Evolutionary conservation across 768 basidiomycete species (phyloP), one percentile per base, ranked within the genome.

Genomic region (Suillus weaverae): DNA sequence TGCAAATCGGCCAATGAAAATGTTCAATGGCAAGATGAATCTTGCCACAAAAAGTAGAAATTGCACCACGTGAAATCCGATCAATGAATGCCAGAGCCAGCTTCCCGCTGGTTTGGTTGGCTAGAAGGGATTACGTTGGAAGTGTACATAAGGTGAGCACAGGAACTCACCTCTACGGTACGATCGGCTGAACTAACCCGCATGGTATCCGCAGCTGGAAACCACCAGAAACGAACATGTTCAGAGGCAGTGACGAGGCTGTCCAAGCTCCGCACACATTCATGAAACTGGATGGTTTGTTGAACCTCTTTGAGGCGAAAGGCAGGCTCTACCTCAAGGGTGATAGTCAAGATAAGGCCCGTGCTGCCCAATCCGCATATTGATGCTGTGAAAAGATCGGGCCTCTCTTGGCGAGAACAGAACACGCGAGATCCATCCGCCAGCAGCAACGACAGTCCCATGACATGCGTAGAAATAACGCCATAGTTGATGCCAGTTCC

Each of bases 201-300:
- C 57, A 97, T 82, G 39, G 78, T 77, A 64, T 89, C 89, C 16
- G 87, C 83, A 57, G 91, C 88, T 3, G 96, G 95, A 78, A 89
- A 97, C 96, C 96, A 99, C 93, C 94, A 97, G 20, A 95, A 83
- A 20, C 95, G 83, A n/a, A 93, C 91, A 74, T 97, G 94, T 76
- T 99, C 86, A 2, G 92, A 88, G n/a, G 87, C 80, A 59, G 70
- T 71, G 35, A 82, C 86, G 59, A 92, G 73, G 3, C 74, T 65
- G 64, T 90, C 85, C n/a, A 94, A 71, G 61, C 81, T 77, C 35
- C 76, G 69, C 62, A 92, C 71, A 67, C 86, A 84, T n/a, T 86
- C 79, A 46, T 87, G 85, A 70, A 96, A 93, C 13, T 79, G 68
- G 39, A 86, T 72, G 16, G 87, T 82, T 64, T 84, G 82, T 68